Base-by-base conservation (phyloP, 345 rosid genomes). In the Anastatica hierochuntica region DNA sequence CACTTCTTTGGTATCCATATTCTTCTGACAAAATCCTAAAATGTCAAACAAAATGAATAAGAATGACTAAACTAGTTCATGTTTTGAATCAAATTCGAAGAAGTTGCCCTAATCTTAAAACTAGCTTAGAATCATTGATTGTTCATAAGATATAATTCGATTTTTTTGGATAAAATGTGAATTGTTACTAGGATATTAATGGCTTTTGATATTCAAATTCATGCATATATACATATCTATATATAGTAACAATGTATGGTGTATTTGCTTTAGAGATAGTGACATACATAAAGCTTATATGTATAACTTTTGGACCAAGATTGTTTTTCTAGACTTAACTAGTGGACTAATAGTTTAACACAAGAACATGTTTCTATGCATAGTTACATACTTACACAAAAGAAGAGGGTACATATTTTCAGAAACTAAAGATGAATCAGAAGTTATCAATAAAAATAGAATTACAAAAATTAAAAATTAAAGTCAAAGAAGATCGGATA, bases 1-100 rank as follows among this genome's bases (percentile, higher is more conserved):
- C 97, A 69, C 79, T 85, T 63, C 95, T 73, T 37, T 77, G 80
- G 65, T 85, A 85, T n/a, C 95, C 97, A 76, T 85, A 78, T 49
- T 89, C 97, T 55, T 83, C 88, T 0, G 67, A 70, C 97, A 89
- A 72, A 24, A 85, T 81, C 81, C 97, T 89, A 45, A 3, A 13
- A 19, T 39, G 12, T 10, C 9, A 13, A 5, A 20, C 16, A 54
- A 4, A 42, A 30, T 29, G 4, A 13, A 47, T n/a, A 26, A 30
- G 24, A 43, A 29, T 2, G 7, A 5, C n/a, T n/a, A n/a, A n/a
- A n/a, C n/a, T n/a, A n/a, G n/a, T n/a, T n/a, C n/a, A n/a, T n/a
- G n/a, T n/a, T n/a, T n/a, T n/a, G 1, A 27, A 27, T 1, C 6
- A 1, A 27, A 7, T 27, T 27, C 8, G 8, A 27, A 27, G 31